Evolutionary conservation across 2,329 filamentous ascomycete genomes (phyloP), one percentile per base, ranked within the genome.

Genomic region (Gnomoniopsis smithogilvyi): DNA sequence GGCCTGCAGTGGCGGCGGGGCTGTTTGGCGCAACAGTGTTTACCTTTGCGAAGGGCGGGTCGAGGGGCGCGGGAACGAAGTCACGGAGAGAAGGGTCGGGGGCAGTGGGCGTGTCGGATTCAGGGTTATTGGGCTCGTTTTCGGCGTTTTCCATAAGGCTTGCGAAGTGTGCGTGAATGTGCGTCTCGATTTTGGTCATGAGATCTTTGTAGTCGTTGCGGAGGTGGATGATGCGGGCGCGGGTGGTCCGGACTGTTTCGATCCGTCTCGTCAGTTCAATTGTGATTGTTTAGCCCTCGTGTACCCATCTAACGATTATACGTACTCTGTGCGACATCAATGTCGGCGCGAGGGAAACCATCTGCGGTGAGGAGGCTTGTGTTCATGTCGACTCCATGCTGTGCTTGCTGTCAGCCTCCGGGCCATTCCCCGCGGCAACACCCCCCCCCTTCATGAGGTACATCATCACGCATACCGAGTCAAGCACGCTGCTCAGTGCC

Each of bases 361-460:
- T 98, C 95, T 62, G 87, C 84, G 15, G 94, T 97, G 24, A 92
- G 85, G 43, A 99, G 84, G 59, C 86, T 81, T 8, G 95, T 97
- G 67, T 89, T 88, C 95, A 99, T 99, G 68, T 90, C 88, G 55
- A 96, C 94, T 48, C 89, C 87, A 78, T 98, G 94, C 93, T 97
- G 67, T 41, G 24, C 3, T 12, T 41, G 15, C 14, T 43, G 30
- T 45, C 36, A 30, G 34, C n/a, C n/a, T n/a, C n/a, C n/a, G n/a
- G n/a, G n/a, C n/a, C n/a, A n/a, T n/a, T n/a, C n/a, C n/a, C n/a
- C n/a, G n/a, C n/a, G n/a, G n/a, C n/a, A n/a, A n/a, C n/a, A n/a
- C n/a, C n/a, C n/a, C n/a, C n/a, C n/a, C n/a, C n/a, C n/a, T 41
- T 6, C 15, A 15, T 30, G 48, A 21, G 38, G 10, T 46, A 21